Evolutionary conservation across 1,139 yeast genomes (phyloP), one percentile per base, ranked within the genome.

Genomic region (Geotrichum klebahnii): DNA sequence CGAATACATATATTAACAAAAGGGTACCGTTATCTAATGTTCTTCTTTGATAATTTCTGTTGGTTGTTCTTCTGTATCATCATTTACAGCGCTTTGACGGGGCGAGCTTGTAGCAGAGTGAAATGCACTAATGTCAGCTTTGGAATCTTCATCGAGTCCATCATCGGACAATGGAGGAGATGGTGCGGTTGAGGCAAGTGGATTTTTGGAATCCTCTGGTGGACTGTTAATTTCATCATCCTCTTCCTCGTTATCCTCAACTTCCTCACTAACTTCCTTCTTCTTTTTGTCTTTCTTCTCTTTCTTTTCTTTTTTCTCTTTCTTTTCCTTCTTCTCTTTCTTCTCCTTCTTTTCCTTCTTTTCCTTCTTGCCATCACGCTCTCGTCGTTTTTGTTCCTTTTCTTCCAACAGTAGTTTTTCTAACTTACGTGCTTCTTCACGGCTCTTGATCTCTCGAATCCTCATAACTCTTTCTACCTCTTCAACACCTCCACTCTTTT

Each of bases 401-500:
- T 2, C 63, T 65, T 43, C 64, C 65, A 2, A 55, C 58, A 40
- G 66, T 69, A 48, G 56, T 58, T 16, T 40, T 4, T 47, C 50
- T 3, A 41, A 26, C 47, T 59, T 55, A 9, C 59, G 57, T 26
- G 61, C 67, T 46, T 65, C 70, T 44, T 62, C 64, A 26, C 68
- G 58, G 36, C 62, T 61, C 49, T 64, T 61, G 47, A 67, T 69
- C 46, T 90, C 96, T 55, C 84, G 82, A 54, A 76, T 69, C 60
- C 73, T 75, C 56, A 96, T 74, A 47, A 75, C 62, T 52, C 88
- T 74, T 60, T 90, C 97, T 17, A 87, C 71, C 59, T 89, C 97
- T 54, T 84, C 94, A 35, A 89, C 77, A 2, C 97, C 97, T 2
- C 97, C 97, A 28, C 88, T 80, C 57, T 80, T 83, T 62, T 85